phyloP scores from a whole-genome alignment of 179 eudicot species.

The Corrigiola litoralis region DNA sequence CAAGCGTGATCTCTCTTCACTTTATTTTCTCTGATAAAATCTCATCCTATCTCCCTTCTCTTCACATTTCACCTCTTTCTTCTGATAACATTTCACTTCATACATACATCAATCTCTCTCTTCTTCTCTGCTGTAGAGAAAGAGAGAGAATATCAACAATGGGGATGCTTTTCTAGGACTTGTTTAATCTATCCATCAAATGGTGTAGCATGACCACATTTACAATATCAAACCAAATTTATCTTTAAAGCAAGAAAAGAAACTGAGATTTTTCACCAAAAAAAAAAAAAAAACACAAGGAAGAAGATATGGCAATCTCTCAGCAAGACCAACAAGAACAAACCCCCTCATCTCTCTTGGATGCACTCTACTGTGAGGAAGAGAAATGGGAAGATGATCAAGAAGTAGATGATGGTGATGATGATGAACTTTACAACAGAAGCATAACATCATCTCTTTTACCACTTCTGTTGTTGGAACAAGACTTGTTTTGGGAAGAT shows the following conservation, averaged over 20 bases:
- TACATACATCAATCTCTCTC: conserved; percentile 19
- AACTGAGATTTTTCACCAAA: conserved; percentile 3
- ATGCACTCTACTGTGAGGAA: conserved; percentile 66
- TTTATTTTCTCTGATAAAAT: conserved; percentile 18
- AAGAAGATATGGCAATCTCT: conserved; percentile 40
- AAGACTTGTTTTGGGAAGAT: conserved; percentile 58
- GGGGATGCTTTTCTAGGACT: background rate
- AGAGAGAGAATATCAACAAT: conserved; percentile 9
- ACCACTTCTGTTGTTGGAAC: conserved; percentile 33
- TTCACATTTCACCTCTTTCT: background rate
- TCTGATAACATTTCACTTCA: background rate
- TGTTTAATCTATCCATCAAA: background rate
- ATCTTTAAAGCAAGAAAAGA: background rate
- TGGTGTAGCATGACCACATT: background rate
- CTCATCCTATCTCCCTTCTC: conserved; percentile 8
- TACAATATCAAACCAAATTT: background rate
- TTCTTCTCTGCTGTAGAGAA: conserved; percentile 17
- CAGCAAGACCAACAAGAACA: conserved; percentile 29
- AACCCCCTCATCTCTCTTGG: conserved; percentile 35
- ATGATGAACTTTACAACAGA: background rate
- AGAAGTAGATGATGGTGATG: conserved; percentile 7
- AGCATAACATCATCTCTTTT: conserved; percentile 11
- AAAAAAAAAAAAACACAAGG: background rate
- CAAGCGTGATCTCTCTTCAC: conserved; percentile 22
- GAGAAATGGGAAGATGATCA: conserved; percentile 38